Evolutionary conservation across 352 stramenopile genomes (phyloP).

Genomic region (Globisporangium cylindrosporum): DNA sequence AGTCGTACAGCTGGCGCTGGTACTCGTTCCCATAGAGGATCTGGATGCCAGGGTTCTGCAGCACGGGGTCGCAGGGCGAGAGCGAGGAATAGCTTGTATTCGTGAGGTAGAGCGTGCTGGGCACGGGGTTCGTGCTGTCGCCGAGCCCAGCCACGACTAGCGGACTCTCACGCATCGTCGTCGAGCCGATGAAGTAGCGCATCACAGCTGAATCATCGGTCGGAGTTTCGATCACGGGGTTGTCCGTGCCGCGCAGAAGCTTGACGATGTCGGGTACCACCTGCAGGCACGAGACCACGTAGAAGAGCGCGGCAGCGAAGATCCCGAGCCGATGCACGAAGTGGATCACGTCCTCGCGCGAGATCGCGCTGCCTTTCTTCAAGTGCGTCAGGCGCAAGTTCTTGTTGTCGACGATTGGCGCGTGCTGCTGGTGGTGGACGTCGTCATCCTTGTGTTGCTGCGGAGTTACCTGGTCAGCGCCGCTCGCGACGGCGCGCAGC

Average conservation of each 20-base stretch:
- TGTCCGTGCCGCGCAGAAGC: slow-evolving; percentile 15
- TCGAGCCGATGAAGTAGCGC: slow-evolving; percentile 14
- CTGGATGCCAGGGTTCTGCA: slow-evolving; percentile 13
- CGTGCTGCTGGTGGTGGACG: neutral
- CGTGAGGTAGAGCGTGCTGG: slow-evolving; percentile 27
- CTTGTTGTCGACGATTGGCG: neutral
- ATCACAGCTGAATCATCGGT: slow-evolving; percentile 17
- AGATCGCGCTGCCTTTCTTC: neutral
- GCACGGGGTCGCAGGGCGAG: slow-evolving; percentile 19
- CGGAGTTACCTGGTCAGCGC: neutral
- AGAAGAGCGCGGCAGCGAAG: slow-evolving; percentile 10
- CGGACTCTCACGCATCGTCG: slow-evolving; percentile 33
- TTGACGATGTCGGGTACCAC: slow-evolving; percentile 10
- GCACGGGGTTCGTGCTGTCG: slow-evolving; percentile 23
- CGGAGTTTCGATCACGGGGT: neutral
- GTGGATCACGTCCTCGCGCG: slow-evolving; percentile 7
- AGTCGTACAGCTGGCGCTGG: slow-evolving; percentile 26
- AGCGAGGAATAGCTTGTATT: slow-evolving; percentile 17
- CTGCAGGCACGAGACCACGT: slow-evolving; percentile 13
- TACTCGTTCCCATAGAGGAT: slow-evolving; percentile 30
- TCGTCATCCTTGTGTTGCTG: too few relatives aligned
- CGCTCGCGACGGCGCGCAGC: neutral
- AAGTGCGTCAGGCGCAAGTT: neutral
- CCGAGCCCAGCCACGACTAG: slow-evolving; percentile 24
- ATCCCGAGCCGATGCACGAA: slow-evolving; percentile 16